These are phyloP conservation scores for Boehmeria nivea DNA, from an alignment of 306 rosid species.

Conservation along the genomic window DNA sequence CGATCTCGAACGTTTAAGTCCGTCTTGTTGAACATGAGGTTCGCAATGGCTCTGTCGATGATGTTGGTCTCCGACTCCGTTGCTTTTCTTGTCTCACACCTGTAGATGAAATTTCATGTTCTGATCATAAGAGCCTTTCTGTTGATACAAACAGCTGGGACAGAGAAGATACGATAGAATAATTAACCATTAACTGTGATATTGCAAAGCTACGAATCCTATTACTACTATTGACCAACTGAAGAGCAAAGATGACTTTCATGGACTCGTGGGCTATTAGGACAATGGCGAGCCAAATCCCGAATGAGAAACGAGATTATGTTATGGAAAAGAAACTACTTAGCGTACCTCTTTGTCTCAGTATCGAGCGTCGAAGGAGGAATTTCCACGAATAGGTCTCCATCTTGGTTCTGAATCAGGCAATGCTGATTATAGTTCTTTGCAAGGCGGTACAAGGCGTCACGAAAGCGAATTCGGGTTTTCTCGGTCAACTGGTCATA, in stretches of 20 bases:
- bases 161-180: neutral
- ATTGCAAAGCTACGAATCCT: no score
- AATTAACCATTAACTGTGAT: neutral
- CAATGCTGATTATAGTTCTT: slow-evolving; percentile 36
- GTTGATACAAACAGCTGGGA: slow-evolving; percentile 3
- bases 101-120: slow-evolving; percentile 23
- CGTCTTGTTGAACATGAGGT: slow-evolving; percentile 64
- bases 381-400: slow-evolving; percentile 19
- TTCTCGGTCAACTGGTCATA: slow-evolving; percentile 44
- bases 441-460: slow-evolving; percentile 77
- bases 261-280: no score
- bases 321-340: neutral
- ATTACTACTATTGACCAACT: no score
- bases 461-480: slow-evolving; percentile 65
- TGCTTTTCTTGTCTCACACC: slow-evolving; percentile 33
- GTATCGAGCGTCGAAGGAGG: slow-evolving; percentile 18
- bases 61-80: slow-evolving; percentile 62
- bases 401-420: slow-evolving; percentile 23
- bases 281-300: no score
- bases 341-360: slow-evolving; percentile 39
- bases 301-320: no score
- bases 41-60: slow-evolving; percentile 78
- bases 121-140: slow-evolving; percentile 12
- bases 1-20: slow-evolving; percentile 30
- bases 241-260: no score